A percentile compares a stretch with the other conserved stretches of the same genome.
phyloP scores from a whole-genome alignment of 2,329 filamentous ascomycete species.

The Aspergillus jensenii region DNA sequence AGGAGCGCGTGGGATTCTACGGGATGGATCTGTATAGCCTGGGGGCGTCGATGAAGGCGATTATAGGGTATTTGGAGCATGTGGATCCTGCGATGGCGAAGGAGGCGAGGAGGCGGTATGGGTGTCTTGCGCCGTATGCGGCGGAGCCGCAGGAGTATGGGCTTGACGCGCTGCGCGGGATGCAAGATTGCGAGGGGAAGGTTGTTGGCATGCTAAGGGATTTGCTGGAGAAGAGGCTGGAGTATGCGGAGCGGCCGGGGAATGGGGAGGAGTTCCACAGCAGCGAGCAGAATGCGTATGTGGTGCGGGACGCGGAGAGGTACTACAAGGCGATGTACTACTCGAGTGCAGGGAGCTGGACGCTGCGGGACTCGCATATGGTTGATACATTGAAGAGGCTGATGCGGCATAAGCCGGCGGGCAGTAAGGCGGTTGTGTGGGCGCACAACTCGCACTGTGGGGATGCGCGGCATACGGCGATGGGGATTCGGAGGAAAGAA shows the following conservation, averaged over 20 bases:
- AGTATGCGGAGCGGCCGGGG: constrained; percentile 35
- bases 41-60: constrained; percentile 46
- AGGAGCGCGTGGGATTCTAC: constrained; percentile 45
- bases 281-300: constrained; percentile 51
- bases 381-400: constrained; percentile 49
- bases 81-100: constrained; percentile 47
- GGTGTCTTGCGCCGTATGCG: constrained; percentile 49
- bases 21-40: constrained; percentile 56
- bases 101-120: constrained; percentile 47
- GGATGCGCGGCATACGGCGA: constrained; percentile 54
- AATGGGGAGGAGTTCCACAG: constrained; percentile 52
- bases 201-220: constrained; percentile 49
- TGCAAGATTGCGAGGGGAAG: constrained; percentile 47
- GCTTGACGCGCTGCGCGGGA: constrained; percentile 40
- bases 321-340: constrained; percentile 57
- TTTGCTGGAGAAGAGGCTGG: constrained; percentile 43
- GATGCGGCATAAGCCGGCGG: constrained; percentile 39
- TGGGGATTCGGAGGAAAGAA: constrained; percentile 47
- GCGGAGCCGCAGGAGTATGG: constrained; percentile 53
- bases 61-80: constrained; percentile 50
- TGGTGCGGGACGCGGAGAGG: constrained; percentile 51
- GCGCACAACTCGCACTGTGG: constrained; percentile 56
- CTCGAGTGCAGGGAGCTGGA: constrained; percentile 51
- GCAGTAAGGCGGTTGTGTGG: constrained; percentile 53
- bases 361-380: constrained; percentile 54